These are phyloP conservation scores for Cladophialophora exuberans DNA, from an alignment of 2,329 filamentous ascomycete genomes.

Conservation along the genomic window DNA sequence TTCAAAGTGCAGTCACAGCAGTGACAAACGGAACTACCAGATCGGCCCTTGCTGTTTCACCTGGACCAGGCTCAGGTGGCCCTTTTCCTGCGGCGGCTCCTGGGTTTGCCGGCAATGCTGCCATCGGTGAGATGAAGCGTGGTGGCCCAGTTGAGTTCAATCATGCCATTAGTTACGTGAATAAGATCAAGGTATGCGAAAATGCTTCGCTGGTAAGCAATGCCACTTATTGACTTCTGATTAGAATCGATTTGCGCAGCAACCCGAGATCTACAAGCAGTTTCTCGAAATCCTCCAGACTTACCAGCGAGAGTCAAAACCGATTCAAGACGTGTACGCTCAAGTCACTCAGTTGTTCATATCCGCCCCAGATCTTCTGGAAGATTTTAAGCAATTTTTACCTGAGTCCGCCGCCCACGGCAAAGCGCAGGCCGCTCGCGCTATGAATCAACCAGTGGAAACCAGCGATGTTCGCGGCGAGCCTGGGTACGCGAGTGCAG, in stretches of 20 bases:
- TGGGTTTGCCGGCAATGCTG: slow-evolving; percentile 51
- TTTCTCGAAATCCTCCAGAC: slow-evolving; percentile 98
- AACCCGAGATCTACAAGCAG: slow-evolving; percentile 98
- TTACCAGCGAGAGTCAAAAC: slow-evolving; percentile 96
- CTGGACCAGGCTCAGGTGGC: slow-evolving; percentile 43
- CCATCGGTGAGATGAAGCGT: slow-evolving; percentile 66
- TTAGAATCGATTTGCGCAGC: slow-evolving; percentile 93
- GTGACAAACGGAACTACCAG: slow-evolving; percentile 56
- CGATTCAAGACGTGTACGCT: slow-evolving; percentile 96
- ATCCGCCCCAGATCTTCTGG: slow-evolving; percentile 87
- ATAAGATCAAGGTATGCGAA: slow-evolving; percentile 89
- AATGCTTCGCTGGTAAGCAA: neutral
- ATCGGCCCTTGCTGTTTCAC: slow-evolving; percentile 50
- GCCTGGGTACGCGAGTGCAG: slow-evolving; percentile 47
- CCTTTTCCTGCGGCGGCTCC: slow-evolving; percentile 45
- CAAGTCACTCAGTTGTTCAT: slow-evolving; percentile 95
- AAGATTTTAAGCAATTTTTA: slow-evolving; percentile 98
- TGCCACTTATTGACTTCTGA: slow-evolving; percentile 1
- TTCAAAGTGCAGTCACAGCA: slow-evolving; percentile 67
- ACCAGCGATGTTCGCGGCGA: slow-evolving; percentile 65
- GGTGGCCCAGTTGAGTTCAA: slow-evolving; percentile 97
- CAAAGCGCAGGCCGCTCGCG: slow-evolving; percentile 62
- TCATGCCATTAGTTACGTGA: slow-evolving; percentile 98
- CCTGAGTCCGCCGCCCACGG: slow-evolving; percentile 81
- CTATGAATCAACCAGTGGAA: slow-evolving; percentile 64